phyloP scores from a whole-genome alignment of 306 rosid species.

The Vigna trinervia region DNA sequence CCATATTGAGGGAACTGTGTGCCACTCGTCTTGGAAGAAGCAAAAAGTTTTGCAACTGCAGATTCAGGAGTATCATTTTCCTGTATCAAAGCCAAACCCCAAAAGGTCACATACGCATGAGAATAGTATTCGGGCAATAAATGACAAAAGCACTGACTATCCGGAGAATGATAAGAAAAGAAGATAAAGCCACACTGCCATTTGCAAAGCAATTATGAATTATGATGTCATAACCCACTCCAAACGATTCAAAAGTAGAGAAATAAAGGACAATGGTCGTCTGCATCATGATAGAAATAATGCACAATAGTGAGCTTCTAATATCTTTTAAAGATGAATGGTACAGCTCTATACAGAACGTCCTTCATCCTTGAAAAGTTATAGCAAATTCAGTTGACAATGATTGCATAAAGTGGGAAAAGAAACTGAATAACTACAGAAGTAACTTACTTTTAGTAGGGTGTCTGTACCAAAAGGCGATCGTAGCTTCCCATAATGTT shows the following conservation, averaged over 20 bases:
- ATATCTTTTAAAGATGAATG: background rate
- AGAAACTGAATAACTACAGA: constrained; percentile 12
- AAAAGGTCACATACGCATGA: constrained; percentile 15
- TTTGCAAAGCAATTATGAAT: constrained; percentile 18
- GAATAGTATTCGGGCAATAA: constrained; percentile 18
- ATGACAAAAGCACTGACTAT: constrained; percentile 5
- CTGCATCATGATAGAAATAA: background rate
- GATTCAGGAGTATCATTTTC: constrained; percentile 83
- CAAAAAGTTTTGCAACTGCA: constrained; percentile 85
- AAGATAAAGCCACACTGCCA: background rate
- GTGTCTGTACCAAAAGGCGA: constrained; percentile 87
- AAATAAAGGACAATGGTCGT: constrained; percentile 17
- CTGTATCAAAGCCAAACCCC: constrained; percentile 51
- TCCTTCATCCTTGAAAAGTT: background rate
- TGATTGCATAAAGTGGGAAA: background rate
- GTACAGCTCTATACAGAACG: background rate
- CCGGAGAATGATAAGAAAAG: constrained; percentile 4
- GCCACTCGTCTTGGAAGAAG: constrained; percentile 63
- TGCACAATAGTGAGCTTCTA: constrained; percentile 12
- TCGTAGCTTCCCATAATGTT: constrained; percentile 91
- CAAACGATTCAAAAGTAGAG: constrained; percentile 22
- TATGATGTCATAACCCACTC: background rate
- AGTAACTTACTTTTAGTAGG: constrained; percentile 61
- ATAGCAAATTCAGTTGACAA: constrained; percentile 9
- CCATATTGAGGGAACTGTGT: constrained; percentile 61